These are phyloP conservation scores for Rhinocladiella similis DNA, from an alignment of 2,329 filamentous ascomycete genomes.

Conservation along the genomic window DNA sequence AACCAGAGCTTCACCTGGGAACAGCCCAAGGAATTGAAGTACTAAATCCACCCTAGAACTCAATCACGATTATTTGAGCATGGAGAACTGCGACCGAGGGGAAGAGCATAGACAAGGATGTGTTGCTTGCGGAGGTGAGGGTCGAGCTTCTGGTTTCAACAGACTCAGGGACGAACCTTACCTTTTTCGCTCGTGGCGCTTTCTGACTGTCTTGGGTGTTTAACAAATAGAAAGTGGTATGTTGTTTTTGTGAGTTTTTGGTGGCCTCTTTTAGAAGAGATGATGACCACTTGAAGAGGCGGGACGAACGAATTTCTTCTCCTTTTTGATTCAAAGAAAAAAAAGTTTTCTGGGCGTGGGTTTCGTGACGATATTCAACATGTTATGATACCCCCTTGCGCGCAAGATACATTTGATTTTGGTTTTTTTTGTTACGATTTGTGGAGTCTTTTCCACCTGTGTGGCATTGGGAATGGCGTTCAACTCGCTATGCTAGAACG, in stretches of 20 bases:
- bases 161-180: slow-evolving; percentile 13
- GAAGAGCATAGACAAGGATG: not conserved
- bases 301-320: too few relatives aligned
- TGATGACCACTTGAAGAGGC: too few relatives aligned
- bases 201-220: not conserved
- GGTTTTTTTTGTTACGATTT: slow-evolving; percentile 8
- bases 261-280: too few relatives aligned
- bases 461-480: slow-evolving; percentile 18
- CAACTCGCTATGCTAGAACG: slow-evolving; percentile 16
- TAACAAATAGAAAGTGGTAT: slow-evolving; percentile 8
- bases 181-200: not conserved
- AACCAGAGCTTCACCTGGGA: slow-evolving; percentile 99
- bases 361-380: slow-evolving; percentile 29
- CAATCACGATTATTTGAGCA: not conserved
- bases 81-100: not conserved
- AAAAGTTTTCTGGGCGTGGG: slow-evolving; percentile 19
- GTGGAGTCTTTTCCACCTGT: not conserved
- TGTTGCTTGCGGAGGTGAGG: not conserved
- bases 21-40: slow-evolving; percentile 91
- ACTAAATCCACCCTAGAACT: slow-evolving; percentile 57
- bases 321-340: not conserved
- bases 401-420: slow-evolving; percentile 14
- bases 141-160: slow-evolving; percentile 23
- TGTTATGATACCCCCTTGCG: slow-evolving; percentile 28
- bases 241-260: not conserved